Percentiles rank a stretch among this genome's conserved stretches.
Conservation (phyloP, 495 filamentous ascomycete species). For the Penicillium samsonianum region DNA sequence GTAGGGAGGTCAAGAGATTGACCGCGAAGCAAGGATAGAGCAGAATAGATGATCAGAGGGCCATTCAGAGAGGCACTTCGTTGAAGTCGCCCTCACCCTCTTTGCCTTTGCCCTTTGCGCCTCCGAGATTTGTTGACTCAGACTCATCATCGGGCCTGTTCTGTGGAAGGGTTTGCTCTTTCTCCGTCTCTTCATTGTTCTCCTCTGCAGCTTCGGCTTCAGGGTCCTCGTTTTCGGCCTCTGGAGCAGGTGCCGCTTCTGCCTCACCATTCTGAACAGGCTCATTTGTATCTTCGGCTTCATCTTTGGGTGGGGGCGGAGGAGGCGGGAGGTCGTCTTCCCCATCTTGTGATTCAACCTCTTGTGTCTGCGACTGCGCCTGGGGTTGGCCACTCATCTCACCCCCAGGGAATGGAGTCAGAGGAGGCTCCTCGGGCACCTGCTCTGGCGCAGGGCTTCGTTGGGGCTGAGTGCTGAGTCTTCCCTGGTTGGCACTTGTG, state of each 20-base stretch:
- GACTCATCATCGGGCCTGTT: slow-evolving; percentile 27
- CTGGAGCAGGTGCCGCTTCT: slow-evolving; percentile 10
- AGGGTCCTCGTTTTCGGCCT: slow-evolving; percentile 13
- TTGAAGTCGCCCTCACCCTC: slow-evolving; percentile 45
- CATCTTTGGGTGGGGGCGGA: slow-evolving; percentile 44
- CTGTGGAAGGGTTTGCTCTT: slow-evolving; percentile 30
- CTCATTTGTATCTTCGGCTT: slow-evolving; percentile 21
- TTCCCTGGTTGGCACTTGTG: slow-evolving; percentile 29
- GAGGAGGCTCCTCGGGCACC: slow-evolving; percentile 36
- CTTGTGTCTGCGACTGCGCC: slow-evolving; percentile 26
- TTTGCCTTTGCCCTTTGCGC: slow-evolving; percentile 34
- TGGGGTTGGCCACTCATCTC: slow-evolving; percentile 37
- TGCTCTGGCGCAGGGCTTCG: slow-evolving; percentile 24
- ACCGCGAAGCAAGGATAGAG: slow-evolving; percentile 1
- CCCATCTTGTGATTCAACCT: slow-evolving; percentile 33
- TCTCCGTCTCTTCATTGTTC: slow-evolving; percentile 14
- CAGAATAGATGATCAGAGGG: slow-evolving; percentile 7
- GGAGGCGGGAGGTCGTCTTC: slow-evolving; percentile 30
- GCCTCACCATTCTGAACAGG: slow-evolving; percentile 26
- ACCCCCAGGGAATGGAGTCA: slow-evolving; percentile 47
- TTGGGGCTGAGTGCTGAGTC: slow-evolving; percentile 27
- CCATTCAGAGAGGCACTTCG: slow-evolving; percentile 40
- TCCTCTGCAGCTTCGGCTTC: slow-evolving; percentile 14
- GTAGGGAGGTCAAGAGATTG: slow-evolving; percentile 4
- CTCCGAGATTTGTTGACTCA: slow-evolving; percentile 15